phyloP scores from a whole-genome alignment of 2,329 filamentous ascomycete genomes.

The Cladosporium sp. region DNA sequence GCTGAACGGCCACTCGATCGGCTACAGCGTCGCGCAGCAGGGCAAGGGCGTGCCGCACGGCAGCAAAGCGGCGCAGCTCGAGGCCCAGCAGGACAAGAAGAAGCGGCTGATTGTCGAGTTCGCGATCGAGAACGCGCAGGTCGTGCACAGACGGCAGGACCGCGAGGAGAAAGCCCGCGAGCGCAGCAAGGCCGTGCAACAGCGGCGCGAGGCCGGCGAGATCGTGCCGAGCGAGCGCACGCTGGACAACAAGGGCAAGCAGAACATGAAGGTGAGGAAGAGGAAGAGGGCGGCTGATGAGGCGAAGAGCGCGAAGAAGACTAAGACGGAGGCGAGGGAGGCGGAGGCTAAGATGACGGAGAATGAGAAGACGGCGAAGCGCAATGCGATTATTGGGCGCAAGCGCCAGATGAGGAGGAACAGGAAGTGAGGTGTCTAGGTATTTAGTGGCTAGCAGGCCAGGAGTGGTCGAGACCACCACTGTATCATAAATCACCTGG shows the following conservation, averaged over 20 bases:
- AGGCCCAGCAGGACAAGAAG: conserved; percentile 68
- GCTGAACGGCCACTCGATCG: conserved; percentile 76
- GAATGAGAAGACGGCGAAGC: conserved; percentile 59
- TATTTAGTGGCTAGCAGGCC: background rate
- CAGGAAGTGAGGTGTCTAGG: conserved; percentile 23
- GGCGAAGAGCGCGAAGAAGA: conserved; percentile 28
- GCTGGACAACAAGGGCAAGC: conserved; percentile 21
- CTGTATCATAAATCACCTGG: conserved; percentile 1
- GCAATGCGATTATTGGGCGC: conserved; percentile 79
- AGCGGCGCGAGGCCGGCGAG: conserved; percentile 22
- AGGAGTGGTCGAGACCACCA: background rate
- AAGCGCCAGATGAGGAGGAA: conserved; percentile 70
- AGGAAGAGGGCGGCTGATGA: conserved; percentile 22
- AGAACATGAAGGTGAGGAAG: conserved; percentile 21
- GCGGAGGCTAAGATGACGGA: conserved; percentile 38
- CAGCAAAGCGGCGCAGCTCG: conserved; percentile 36
- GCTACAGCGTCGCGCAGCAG: conserved; percentile 45
- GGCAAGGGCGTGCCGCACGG: conserved; percentile 41
- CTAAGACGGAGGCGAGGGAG: conserved; percentile 29
- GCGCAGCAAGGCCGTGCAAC: conserved; percentile 37
- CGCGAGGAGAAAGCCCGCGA: conserved; percentile 59
- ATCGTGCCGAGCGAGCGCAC: conserved; percentile 13
- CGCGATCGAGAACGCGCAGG: conserved; percentile 95
- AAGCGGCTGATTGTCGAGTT: conserved; percentile 94
- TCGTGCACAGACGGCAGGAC: conserved; percentile 75